Base-by-base conservation (phyloP, 768 basidiomycete species). In the Exsudoporus frostii region DNA sequence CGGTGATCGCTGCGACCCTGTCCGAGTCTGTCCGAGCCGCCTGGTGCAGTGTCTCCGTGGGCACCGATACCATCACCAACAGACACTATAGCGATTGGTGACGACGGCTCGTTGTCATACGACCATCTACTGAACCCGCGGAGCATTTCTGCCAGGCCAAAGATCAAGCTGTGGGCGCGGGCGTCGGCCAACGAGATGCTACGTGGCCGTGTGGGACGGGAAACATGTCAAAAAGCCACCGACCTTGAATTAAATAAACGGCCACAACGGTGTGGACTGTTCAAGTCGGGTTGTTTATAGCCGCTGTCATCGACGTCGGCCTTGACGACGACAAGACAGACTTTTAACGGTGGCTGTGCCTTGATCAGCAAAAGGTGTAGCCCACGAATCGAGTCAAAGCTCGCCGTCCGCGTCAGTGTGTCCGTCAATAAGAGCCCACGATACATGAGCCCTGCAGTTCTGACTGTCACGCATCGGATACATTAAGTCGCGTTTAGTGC, bases 231-330 rank as follows among this genome's bases (percentile, higher is more conserved):
- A 53, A 13, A 55, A 51, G 47, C 39, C n/a, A 60, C 65, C 29
- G 47, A 67, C 65, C 63, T 65, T 54, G 48, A 54, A 42, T 59
- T 55, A 17, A 48, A 52, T 41, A n/a, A n/a, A n/a, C n/a, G n/a
- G 7, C 62, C 55, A 49, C 48, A 54, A 56, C 37, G 19, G 24
- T 33, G 39, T 27, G 50, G 46, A 19, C 27, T 20, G 32, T 41
- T 38, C 40, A 17, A 19, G 25, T 1, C 27, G 34, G 25, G 40
- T 34, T 15, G 41, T 37, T 51, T 46, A 22, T 58, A 47, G 40
- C 46, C 49, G 45, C 36, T 51, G 54, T 44, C 58, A 48, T 29
- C 20, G n/a, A n/a, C n/a, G 29, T 5, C 34, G 8, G 15, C 41
- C 40, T 49, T 43, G 48, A 40, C 42, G 48, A 48, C 47, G 55